Conservation (phyloP, 176 grass and related monocot species). For the Hyparrhenia diplandra region DNA sequence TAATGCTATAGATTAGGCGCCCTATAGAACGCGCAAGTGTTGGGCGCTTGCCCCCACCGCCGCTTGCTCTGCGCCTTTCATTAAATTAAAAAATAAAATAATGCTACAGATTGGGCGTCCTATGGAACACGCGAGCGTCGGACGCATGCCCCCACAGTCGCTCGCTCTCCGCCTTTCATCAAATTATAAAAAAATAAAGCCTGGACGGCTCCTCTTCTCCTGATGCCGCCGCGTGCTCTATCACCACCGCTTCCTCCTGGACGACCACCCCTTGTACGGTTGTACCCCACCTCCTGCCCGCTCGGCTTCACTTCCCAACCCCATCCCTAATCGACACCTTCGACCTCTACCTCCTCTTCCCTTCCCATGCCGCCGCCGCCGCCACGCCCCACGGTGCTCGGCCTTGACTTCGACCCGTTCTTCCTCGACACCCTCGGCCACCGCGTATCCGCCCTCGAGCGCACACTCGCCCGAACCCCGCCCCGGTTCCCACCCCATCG, state of each 20-base stretch:
- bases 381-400: background rate
- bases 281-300: slow-evolving; percentile 19
- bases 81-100: no score
- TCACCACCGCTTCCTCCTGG: background rate
- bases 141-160: no score
- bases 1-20: no score
- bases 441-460: slow-evolving; percentile 65
- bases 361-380: background rate
- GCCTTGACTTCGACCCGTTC: slow-evolving; percentile 6
- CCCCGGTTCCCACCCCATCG: background rate
- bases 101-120: no score
- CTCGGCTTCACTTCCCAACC: background rate
- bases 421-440: slow-evolving; percentile 47
- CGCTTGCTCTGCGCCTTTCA: no score
- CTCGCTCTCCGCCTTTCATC: no score
- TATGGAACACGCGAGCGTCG: no score
- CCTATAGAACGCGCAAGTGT: no score
- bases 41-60: no score
- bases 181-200: no score
- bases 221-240: no score
- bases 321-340: slow-evolving; percentile 9
- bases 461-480: slow-evolving; percentile 28
- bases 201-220: no score
- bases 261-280: background rate
- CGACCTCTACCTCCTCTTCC: slow-evolving; percentile 23